phyloP scores from a whole-genome alignment of 345 rosid genomes.

The Moringa oleifera region DNA sequence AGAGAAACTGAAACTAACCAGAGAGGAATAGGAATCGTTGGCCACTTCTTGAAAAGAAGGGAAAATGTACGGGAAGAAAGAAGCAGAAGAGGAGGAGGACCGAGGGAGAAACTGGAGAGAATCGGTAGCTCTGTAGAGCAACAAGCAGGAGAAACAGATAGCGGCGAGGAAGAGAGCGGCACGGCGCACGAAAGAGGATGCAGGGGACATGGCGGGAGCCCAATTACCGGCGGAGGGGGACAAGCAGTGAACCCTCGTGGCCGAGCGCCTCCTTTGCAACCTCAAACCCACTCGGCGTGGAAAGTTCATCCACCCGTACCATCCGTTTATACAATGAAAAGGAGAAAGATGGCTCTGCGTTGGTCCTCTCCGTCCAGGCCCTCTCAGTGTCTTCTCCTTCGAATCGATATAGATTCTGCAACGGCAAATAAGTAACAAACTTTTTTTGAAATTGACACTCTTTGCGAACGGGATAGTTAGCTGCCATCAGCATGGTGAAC shows the following conservation, averaged over 20 bases:
- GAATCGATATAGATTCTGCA: too few relatives aligned
- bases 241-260: conserved; percentile 5
- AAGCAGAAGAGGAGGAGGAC: conserved; percentile 13
- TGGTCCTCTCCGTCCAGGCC: too few relatives aligned
- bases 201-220: conserved; percentile 7
- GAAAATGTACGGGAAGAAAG: conserved; percentile 19
- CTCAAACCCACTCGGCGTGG: conserved; percentile 15
- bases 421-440: too few relatives aligned
- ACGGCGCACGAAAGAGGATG: conserved; percentile 19
- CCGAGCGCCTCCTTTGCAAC: conserved; percentile 7
- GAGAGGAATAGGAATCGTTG: conserved; percentile 3
- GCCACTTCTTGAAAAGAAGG: conserved; percentile 15
- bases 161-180: conserved; percentile 17
- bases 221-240: conserved; percentile 1
- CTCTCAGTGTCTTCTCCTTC: too few relatives aligned
- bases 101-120: conserved; percentile 19
- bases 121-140: conserved; percentile 26
- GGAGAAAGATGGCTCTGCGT: too few relatives aligned
- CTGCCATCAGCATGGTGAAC: too few relatives aligned
- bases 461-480: too few relatives aligned
- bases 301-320: conserved; percentile 19
- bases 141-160: conserved; percentile 22
- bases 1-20: background rate
- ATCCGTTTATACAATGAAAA: too few relatives aligned
- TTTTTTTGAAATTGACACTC: too few relatives aligned